Evolutionary conservation across 805 yeast species (phyloP).

Genomic region (Hanseniaspora hatyaiensis): DNA sequence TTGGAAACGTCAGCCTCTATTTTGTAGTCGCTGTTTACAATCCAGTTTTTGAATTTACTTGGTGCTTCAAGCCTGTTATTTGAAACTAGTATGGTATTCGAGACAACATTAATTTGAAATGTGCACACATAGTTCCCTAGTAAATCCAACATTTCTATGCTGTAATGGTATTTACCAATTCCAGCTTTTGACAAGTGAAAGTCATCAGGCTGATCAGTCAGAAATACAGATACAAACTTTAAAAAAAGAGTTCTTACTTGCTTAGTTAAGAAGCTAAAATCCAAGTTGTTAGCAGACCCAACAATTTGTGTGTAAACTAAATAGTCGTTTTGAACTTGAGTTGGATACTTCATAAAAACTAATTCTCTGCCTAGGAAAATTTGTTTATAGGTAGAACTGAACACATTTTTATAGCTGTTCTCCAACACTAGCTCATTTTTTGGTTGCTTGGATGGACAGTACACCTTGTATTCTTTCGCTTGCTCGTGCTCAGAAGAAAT

Average conservation of each 20-base stretch:
- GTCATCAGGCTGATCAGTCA: neutral
- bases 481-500: neutral
- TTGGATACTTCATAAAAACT: slow-evolving; percentile 1
- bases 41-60: neutral
- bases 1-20: too few relatives aligned
- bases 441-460: neutral
- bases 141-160: slow-evolving; percentile 26
- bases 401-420: neutral
- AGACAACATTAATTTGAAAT: slow-evolving; percentile 14
- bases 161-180: slow-evolving; percentile 19
- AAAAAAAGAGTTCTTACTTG: neutral
- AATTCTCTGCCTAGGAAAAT: slow-evolving; percentile 9
- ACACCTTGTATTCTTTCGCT: neutral
- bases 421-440: neutral
- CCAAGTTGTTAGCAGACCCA: neutral
- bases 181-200: slow-evolving; percentile 14
- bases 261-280: neutral
- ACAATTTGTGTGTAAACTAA: neutral
- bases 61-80: neutral
- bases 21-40: neutral
- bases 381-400: too few relatives aligned
- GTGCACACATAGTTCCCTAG: slow-evolving; percentile 23
- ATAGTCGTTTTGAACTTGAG: neutral
- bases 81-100: slow-evolving; percentile 4
- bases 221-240: neutral